phyloP scores from a whole-genome alignment of 345 rosid genomes.

The Moringa oleifera region DNA sequence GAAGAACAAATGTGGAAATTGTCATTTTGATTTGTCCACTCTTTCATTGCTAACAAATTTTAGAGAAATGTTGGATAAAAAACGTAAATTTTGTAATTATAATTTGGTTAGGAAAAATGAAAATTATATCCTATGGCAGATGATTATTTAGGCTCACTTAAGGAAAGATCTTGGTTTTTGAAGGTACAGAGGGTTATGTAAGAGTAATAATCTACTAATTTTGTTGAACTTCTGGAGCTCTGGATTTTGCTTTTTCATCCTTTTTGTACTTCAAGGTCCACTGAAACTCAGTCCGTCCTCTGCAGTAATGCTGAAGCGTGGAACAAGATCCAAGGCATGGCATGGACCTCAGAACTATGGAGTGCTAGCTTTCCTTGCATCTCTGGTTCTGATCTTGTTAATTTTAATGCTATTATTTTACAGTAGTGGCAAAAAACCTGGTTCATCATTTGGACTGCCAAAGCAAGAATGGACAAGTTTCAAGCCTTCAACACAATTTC shows the following conservation, averaged over 20 bases:
- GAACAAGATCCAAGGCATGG: conserved; percentile 36
- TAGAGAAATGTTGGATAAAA: too few relatives aligned
- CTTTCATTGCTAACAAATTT: too few relatives aligned
- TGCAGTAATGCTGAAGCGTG: conserved; percentile 60
- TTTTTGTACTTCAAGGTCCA: background rate
- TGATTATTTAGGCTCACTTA: background rate
- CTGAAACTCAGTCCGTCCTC: background rate
- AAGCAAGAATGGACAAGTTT: conserved; percentile 33
- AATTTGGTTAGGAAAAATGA: too few relatives aligned
- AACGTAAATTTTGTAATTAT: too few relatives aligned
- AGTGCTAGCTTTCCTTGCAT: conserved; percentile 21
- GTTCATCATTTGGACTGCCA: conserved; percentile 14
- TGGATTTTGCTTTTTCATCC: background rate
- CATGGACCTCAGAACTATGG: conserved; percentile 25
- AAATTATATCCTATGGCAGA: too few relatives aligned
- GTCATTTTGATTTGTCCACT: too few relatives aligned
- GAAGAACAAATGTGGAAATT: too few relatives aligned
- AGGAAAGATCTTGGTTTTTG: background rate
- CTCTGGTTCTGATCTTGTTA: conserved; percentile 28
- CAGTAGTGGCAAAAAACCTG: conserved; percentile 21
- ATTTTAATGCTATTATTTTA: conserved; percentile 24
- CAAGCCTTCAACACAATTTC: conserved; percentile 26
- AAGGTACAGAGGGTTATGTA: background rate
- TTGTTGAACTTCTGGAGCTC: background rate
- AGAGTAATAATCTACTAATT: background rate